A percentile compares a stretch with the other conserved stretches of the same genome.
These are phyloP conservation scores for Pichia exigua DNA, from an alignment of 805 yeast genomes.

Conservation along the genomic window DNA sequence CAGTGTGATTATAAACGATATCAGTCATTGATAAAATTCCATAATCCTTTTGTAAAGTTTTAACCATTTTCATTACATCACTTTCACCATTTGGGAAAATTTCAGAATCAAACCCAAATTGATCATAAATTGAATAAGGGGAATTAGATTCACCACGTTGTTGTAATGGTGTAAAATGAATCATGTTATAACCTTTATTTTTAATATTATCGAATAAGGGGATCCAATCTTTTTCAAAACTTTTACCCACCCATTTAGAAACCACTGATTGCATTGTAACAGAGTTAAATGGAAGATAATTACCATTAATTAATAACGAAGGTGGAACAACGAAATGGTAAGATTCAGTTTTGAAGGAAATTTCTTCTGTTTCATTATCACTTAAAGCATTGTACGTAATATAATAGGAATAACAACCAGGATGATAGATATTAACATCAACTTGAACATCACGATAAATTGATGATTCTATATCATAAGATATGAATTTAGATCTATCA, in stretches of 20 bases:
- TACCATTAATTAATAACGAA: conserved; percentile 47
- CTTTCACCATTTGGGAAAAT: conserved; percentile 47
- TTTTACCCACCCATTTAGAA: conserved; percentile 85
- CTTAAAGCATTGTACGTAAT: conserved; percentile 42
- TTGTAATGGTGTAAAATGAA: conserved; percentile 93
- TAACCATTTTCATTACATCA: conserved; percentile 48
- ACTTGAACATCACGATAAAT: conserved; percentile 59
- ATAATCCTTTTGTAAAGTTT: conserved; percentile 42
- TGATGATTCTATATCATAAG: conserved; percentile 42
- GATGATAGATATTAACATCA: conserved; percentile 51
- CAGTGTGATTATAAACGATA: conserved; percentile 92
- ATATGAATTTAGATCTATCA: conserved; percentile 48
- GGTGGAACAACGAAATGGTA: conserved; percentile 80
- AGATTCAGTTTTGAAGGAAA: conserved; percentile 43
- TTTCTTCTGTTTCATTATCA: conserved; percentile 19
- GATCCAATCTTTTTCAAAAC: conserved; percentile 51
- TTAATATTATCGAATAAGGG: conserved; percentile 51
- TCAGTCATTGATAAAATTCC: conserved; percentile 77
- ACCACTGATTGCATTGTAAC: conserved; percentile 78
- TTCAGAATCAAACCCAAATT: conserved; percentile 62
- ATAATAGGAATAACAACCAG: conserved; percentile 79
- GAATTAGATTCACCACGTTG: conserved; percentile 84
- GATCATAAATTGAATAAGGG: conserved; percentile 89
- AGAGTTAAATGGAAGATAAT: conserved; percentile 63
- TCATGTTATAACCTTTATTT: conserved; percentile 84